A percentile compares a stretch with the other conserved stretches of the same genome.
These are phyloP conservation scores for Articulospora tetracladia DNA, from an alignment of 495 filamentous ascomycete genomes.

Conservation along the genomic window DNA sequence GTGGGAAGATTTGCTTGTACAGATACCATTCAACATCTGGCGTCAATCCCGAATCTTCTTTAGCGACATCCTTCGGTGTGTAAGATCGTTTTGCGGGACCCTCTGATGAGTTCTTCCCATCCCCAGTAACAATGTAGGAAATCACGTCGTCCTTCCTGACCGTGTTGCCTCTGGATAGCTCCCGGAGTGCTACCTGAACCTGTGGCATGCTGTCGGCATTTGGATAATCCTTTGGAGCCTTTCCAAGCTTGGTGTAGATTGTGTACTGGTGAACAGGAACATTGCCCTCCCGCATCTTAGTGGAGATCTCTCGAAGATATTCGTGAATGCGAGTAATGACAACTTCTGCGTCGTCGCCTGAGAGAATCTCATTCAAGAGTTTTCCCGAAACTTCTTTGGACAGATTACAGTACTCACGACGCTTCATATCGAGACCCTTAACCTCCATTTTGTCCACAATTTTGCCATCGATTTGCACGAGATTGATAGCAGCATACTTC, in stretches of 20 bases:
- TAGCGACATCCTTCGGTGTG: constrained; percentile 79
- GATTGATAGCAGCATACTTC: constrained; percentile 97
- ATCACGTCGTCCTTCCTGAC: constrained; percentile 94
- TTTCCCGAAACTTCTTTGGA: constrained; percentile 87
- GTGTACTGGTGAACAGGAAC: constrained; percentile 84
- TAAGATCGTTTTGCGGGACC: constrained; percentile 82
- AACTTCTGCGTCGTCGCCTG: constrained; percentile 85
- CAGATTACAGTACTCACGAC: constrained; percentile 91
- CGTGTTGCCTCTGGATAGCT: constrained; percentile 80
- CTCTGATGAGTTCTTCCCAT: constrained; percentile 67
- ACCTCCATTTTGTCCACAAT: constrained; percentile 93
- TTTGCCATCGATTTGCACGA: constrained; percentile 85
- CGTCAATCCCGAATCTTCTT: constrained; percentile 65
- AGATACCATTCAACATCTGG: constrained; percentile 96
- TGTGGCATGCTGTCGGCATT: constrained; percentile 95
- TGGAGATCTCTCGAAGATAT: constrained; percentile 76
- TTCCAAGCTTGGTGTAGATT: constrained; percentile 96
- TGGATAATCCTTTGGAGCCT: constrained; percentile 87
- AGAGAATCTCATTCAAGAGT: constrained; percentile 86
- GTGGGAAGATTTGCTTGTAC: constrained; percentile 96
- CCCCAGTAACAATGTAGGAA: constrained; percentile 86
- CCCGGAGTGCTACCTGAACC: constrained; percentile 87
- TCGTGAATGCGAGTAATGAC: constrained; percentile 90
- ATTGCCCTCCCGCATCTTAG: constrained; percentile 73
- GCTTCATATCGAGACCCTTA: constrained; percentile 96